These are phyloP conservation scores for Clarireedia homoeocarpa DNA, from an alignment of 2,329 filamentous ascomycete species.

Conservation along the genomic window DNA sequence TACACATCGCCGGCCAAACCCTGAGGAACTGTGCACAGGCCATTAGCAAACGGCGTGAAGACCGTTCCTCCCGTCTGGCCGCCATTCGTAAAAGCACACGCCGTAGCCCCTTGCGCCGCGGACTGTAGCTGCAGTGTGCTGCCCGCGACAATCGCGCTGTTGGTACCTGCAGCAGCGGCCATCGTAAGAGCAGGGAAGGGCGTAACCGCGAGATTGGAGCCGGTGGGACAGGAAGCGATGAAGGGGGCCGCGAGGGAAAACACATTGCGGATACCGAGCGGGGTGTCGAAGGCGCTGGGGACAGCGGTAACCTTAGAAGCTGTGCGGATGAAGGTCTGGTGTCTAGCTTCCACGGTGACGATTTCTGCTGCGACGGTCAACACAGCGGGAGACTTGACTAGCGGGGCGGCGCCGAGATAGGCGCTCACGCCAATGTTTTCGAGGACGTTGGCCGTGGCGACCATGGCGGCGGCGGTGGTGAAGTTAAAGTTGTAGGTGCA, in stretches of 20 bases:
- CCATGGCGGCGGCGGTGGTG: constrained; percentile 57
- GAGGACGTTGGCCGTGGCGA: constrained; percentile 60
- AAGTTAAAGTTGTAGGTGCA: constrained; percentile 69
- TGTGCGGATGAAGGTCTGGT: constrained; percentile 64
- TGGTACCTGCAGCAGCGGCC: constrained; percentile 35
- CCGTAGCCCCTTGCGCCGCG: constrained; percentile 43
- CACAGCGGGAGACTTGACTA: constrained; percentile 51
- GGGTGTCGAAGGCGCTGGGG: constrained; percentile 62
- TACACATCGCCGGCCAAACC: constrained; percentile 57
- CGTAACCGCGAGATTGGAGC: constrained; percentile 54
- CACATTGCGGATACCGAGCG: constrained; percentile 59
- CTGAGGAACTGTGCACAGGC: constrained; percentile 53
- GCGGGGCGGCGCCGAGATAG: constrained; percentile 60
- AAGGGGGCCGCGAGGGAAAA: constrained; percentile 68
- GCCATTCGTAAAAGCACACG: constrained; percentile 62
- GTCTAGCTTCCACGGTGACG: constrained; percentile 64
- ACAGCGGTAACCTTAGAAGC: constrained; percentile 51
- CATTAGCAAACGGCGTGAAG: constrained; percentile 49
- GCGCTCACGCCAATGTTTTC: constrained; percentile 70
- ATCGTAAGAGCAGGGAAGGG: constrained; percentile 54
- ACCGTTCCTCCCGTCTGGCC: constrained; percentile 47
- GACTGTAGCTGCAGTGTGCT: constrained; percentile 41
- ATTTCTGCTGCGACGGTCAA: constrained; percentile 62
- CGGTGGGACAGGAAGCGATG: constrained; percentile 61
- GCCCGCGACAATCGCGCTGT: constrained; percentile 34